phyloP scores from a whole-genome alignment of 306 rosid species.

The Crataegus laevigata region DNA sequence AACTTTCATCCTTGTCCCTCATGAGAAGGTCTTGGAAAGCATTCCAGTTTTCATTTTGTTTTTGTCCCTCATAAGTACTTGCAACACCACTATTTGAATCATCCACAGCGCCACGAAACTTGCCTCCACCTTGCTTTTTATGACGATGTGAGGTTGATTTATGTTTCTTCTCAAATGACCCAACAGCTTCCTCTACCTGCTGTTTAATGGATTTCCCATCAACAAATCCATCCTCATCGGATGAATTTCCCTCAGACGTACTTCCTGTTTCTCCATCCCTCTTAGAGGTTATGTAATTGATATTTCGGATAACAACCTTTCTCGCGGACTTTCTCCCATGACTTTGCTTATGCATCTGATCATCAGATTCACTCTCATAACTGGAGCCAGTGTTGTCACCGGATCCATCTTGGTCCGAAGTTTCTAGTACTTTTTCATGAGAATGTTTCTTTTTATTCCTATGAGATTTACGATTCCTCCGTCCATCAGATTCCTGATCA shows the following conservation, averaged over 20 bases:
- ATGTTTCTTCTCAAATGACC: slow-evolving; percentile 64
- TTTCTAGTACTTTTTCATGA: slow-evolving; percentile 30
- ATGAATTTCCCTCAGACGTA: slow-evolving; percentile 54
- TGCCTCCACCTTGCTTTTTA: slow-evolving; percentile 40
- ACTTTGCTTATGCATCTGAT: slow-evolving; percentile 40
- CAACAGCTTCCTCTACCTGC: slow-evolving; percentile 83
- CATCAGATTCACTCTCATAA: slow-evolving; percentile 56
- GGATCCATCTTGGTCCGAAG: slow-evolving; percentile 56
- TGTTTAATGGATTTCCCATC: slow-evolving; percentile 77
- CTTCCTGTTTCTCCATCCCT: slow-evolving; percentile 66
- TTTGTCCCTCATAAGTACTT: slow-evolving; percentile 31
- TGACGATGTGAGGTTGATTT: slow-evolving; percentile 47
- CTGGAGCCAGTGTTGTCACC: slow-evolving; percentile 50
- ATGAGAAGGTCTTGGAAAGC: slow-evolving; percentile 89
- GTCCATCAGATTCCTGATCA: slow-evolving; percentile 46
- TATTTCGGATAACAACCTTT: slow-evolving; percentile 91
- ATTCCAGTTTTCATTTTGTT: slow-evolving; percentile 61
- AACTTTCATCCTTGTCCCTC: slow-evolving; percentile 54
- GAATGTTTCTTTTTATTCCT: slow-evolving; percentile 66
- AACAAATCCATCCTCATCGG: slow-evolving; percentile 53
- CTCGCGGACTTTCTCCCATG: slow-evolving; percentile 71
- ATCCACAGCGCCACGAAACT: slow-evolving; percentile 25
- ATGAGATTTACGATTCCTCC: slow-evolving; percentile 33
- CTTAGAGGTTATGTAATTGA: slow-evolving; percentile 85
- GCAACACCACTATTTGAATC: slow-evolving; percentile 21